These are phyloP conservation scores for Fomitopsis palustris DNA, from an alignment of 1,284 basidiomycete genomes.

Conservation along the genomic window DNA sequence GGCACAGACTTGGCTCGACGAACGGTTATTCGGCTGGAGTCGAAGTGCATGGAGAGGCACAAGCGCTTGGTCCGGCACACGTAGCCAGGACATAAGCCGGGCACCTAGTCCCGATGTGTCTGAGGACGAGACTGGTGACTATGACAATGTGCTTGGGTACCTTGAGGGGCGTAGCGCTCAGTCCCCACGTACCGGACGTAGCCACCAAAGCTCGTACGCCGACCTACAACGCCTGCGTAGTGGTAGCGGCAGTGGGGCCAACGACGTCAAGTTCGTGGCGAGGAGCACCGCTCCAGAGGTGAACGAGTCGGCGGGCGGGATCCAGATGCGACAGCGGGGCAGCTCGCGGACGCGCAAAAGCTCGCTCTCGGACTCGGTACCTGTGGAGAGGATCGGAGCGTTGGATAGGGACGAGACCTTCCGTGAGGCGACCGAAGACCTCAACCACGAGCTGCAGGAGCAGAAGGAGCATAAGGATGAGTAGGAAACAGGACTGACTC, in stretches of 20 bases:
- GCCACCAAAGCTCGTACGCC: slow-evolving; percentile 72
- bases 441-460: slow-evolving; percentile 60
- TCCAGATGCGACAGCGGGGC: slow-evolving; percentile 38
- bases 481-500: neutral
- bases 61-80: slow-evolving; percentile 70
- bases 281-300: neutral
- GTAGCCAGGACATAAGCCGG: slow-evolving; percentile 58
- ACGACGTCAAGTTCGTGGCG: slow-evolving; percentile 13
- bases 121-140: slow-evolving; percentile 78
- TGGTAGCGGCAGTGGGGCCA: neutral
- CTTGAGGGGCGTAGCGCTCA: slow-evolving; percentile 36
- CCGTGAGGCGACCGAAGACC: slow-evolving; percentile 52
- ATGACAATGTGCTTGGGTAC: slow-evolving; percentile 71
- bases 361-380: slow-evolving; percentile 61
- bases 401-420: slow-evolving; percentile 50
- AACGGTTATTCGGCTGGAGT: slow-evolving; percentile 91
- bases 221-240: slow-evolving; percentile 67
- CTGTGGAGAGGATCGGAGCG: slow-evolving; percentile 58
- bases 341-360: slow-evolving; percentile 50
- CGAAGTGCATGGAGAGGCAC: slow-evolving; percentile 67
- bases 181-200: slow-evolving; percentile 43
- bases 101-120: slow-evolving; percentile 65
- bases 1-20: slow-evolving; percentile 82
- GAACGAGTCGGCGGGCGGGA: slow-evolving; percentile 30
- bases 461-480: slow-evolving; percentile 18